A percentile compares a stretch with the other conserved stretches of the same genome.
Conservation (phyloP, 73 alveolate genomes). For the Tetrahymena thermophila region DNA sequence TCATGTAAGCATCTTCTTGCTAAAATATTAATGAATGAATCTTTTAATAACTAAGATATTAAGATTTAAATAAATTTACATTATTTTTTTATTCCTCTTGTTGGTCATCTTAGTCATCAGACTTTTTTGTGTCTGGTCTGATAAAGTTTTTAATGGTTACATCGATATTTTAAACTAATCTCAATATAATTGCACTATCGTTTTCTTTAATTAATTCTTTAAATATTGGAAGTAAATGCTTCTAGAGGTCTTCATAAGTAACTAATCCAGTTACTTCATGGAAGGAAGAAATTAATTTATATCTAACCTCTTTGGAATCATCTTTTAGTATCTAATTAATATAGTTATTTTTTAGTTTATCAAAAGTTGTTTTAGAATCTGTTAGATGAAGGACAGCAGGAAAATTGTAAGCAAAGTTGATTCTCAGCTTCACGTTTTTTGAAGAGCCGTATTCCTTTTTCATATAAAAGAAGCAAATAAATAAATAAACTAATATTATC, state of each 20-base stretch:
- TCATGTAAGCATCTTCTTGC: background rate
- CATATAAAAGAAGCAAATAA: background rate
- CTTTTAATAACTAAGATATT: too few relatives aligned
- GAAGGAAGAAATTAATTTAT: background rate
- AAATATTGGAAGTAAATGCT: background rate
- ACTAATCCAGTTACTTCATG: conserved; percentile 22
- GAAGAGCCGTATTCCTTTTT: background rate
- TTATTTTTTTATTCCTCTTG: background rate
- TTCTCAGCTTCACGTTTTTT: conserved; percentile 7
- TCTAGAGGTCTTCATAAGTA: background rate
- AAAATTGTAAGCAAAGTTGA: conserved; percentile 16
- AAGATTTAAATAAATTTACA: background rate
- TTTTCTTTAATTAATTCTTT: background rate
- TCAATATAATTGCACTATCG: background rate
- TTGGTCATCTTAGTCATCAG: background rate
- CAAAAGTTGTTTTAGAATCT: conserved; percentile 7
- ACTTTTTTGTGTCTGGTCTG: background rate
- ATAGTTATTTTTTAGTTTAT: conserved; percentile 5
- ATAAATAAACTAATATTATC: background rate
- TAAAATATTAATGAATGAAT: too few relatives aligned
- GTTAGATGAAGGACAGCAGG: conserved; percentile 23
- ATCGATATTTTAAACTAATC: background rate
- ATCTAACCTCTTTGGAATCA: background rate
- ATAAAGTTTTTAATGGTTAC: background rate
- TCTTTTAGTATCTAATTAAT: background rate